Conservation (phyloP, 106 monocot genomes). For the Acorus calamus region DNA sequence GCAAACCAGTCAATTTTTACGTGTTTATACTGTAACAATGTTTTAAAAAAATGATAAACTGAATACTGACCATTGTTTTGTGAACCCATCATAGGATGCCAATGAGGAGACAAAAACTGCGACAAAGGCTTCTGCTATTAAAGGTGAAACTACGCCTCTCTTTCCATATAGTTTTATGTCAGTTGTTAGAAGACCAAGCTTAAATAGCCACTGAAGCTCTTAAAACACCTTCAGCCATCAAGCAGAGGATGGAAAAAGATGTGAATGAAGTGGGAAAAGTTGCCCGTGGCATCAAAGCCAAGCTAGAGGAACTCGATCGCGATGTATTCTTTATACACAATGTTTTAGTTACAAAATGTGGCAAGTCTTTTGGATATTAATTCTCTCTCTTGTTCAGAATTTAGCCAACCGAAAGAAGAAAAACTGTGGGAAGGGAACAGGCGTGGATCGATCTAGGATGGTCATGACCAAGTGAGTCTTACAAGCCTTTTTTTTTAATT, state of each 20-base stretch:
- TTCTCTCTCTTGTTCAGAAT: constrained; percentile 20
- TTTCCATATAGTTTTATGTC: background rate
- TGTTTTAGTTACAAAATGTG: background rate
- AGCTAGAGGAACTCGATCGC: constrained; percentile 46
- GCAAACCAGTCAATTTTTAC: background rate
- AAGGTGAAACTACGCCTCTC: constrained; percentile 13
- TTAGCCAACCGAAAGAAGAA: constrained; percentile 33
- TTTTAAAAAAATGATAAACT: background rate
- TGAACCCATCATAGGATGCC: constrained; percentile 24
- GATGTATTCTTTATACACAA: constrained; percentile 19
- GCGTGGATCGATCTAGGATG: constrained; percentile 52
- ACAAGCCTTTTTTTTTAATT: background rate
- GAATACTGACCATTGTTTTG: background rate
- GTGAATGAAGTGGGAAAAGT: constrained; percentile 42
- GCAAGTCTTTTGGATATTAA: no score
- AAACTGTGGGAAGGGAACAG: constrained; percentile 56
- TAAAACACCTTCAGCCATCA: constrained; percentile 30
- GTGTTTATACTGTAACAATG: no score
- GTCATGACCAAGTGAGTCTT: constrained; percentile 41
- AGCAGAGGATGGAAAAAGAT: constrained; percentile 49
- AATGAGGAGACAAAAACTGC: constrained; percentile 38
- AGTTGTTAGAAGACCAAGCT: background rate
- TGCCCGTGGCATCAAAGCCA: constrained; percentile 26
- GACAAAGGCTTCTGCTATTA: constrained; percentile 56
- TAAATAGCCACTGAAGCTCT: background rate